phyloP scores from a whole-genome alignment of 176 grass and related monocot species.

The Avena insularis region DNA sequence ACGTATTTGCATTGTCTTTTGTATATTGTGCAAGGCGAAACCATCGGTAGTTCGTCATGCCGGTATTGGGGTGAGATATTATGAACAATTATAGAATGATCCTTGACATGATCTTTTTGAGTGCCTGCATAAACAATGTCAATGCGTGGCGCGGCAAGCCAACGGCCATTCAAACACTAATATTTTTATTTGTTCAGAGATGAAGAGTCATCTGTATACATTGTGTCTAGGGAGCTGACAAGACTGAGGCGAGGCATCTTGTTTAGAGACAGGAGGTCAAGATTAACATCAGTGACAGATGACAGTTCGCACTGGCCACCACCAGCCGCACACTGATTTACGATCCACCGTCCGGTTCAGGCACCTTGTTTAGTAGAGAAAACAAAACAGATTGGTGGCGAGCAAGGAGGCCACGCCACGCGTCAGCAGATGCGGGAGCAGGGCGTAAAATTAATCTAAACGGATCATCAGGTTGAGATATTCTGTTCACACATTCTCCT shows the following conservation, averaged over 20 bases:
- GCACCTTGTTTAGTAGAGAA: conserved; percentile 27
- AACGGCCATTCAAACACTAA: background rate
- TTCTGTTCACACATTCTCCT: conserved; percentile 48
- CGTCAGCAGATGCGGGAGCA: background rate
- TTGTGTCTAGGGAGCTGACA: background rate
- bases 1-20: too few species aligned
- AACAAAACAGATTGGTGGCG: background rate
- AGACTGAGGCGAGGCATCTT: background rate
- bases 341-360: background rate
- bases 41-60: background rate
- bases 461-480: background rate
- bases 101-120: background rate
- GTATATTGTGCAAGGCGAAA: too few species aligned
- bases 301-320: background rate
- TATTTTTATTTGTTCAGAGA: background rate
- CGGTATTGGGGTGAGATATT: background rate
- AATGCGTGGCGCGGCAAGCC: background rate
- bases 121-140: background rate
- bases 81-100: background rate
- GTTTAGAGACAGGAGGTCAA: conserved; percentile 2
- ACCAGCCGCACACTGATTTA: conserved; percentile 17
- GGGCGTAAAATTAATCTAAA: background rate
- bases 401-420: background rate
- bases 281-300: background rate
- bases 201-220: background rate